phyloP scores from a whole-genome alignment of 2,329 filamentous ascomycete genomes.

The Penicillium glabrum region DNA sequence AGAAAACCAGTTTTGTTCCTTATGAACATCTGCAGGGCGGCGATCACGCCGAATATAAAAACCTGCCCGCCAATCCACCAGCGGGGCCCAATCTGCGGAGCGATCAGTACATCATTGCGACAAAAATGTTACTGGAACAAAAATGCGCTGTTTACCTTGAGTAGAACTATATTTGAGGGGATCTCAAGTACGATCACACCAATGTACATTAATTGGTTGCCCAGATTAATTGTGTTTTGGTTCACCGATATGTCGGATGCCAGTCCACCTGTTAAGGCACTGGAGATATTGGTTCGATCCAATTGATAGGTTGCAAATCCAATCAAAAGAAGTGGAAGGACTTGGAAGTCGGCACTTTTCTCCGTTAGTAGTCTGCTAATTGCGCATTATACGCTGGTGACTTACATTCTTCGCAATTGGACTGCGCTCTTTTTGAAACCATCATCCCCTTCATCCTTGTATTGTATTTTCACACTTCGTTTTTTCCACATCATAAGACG shows the following conservation, averaged over 20 bases:
- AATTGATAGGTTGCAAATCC: slow-evolving; percentile 54
- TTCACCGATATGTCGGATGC: slow-evolving; percentile 44
- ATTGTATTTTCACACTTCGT: background rate
- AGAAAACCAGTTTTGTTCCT: slow-evolving; percentile 48
- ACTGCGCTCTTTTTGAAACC: background rate
- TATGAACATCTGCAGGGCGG: slow-evolving; percentile 47
- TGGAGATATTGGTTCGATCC: slow-evolving; percentile 55
- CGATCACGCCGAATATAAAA: slow-evolving; percentile 50
- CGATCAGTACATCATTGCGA: background rate
- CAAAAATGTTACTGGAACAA: background rate
- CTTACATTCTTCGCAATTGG: slow-evolving; percentile 1
- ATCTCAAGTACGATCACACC: slow-evolving; percentile 54
- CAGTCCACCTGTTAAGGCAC: slow-evolving; percentile 52
- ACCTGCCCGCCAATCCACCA: slow-evolving; percentile 54
- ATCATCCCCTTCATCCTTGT: background rate
- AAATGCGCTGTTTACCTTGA: slow-evolving; percentile 10
- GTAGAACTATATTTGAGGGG: slow-evolving; percentile 48
- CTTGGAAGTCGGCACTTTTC: slow-evolving; percentile 48
- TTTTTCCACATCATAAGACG: background rate
- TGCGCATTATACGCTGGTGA: background rate
- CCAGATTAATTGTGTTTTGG: slow-evolving; percentile 53
- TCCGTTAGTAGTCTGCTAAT: background rate
- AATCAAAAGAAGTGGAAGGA: slow-evolving; percentile 51
- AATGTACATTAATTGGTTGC: slow-evolving; percentile 56
- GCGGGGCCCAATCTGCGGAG: slow-evolving; percentile 42